Conservation (phyloP, 2,329 filamentous ascomycete genomes). For the Paecilomyces variotii region DNA sequence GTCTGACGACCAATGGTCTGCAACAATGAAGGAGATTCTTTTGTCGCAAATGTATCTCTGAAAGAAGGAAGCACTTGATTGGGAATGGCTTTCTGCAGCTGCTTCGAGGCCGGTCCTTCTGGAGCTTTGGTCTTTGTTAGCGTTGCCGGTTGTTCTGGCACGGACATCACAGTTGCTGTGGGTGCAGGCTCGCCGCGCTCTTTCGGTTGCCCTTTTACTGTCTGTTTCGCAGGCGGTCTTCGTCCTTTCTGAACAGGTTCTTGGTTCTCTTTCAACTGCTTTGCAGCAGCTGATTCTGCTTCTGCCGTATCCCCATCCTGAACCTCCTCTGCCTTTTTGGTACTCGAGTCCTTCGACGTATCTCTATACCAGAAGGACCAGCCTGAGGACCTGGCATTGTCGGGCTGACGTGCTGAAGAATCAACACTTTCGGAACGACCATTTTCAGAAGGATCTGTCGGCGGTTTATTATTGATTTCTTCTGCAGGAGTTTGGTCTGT, state of each 20-base stretch:
- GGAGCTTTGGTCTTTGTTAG: conserved; percentile 15
- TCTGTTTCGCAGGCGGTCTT: conserved; percentile 20
- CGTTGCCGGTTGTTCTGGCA: conserved; percentile 9
- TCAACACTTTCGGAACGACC: conserved; percentile 10
- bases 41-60: conserved; percentile 36
- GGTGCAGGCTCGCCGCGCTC: conserved; percentile 12
- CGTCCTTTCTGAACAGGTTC: conserved; percentile 14
- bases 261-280: conserved; percentile 10
- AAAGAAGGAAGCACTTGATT: conserved; percentile 44
- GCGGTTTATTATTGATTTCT: conserved; percentile 12
- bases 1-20: conserved; percentile 36
- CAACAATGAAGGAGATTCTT: conserved; percentile 55
- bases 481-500: conserved; percentile 9
- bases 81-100: conserved; percentile 27
- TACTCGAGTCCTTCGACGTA: conserved; percentile 16
- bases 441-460: conserved; percentile 14
- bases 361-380: conserved; percentile 38
- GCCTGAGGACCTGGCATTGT: conserved; percentile 22
- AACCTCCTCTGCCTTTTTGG: conserved; percentile 16
- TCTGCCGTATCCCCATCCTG: conserved; percentile 18
- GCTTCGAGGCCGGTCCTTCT: conserved; percentile 27
- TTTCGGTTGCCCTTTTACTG: conserved; percentile 21
- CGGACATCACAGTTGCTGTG: conserved; percentile 15
- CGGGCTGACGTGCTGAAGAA: conserved; percentile 15
- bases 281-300: conserved; percentile 11